Evolutionary conservation across 208 protist genomes (phyloP).

Genomic region (Acanthamoeba lenticulata): DNA sequence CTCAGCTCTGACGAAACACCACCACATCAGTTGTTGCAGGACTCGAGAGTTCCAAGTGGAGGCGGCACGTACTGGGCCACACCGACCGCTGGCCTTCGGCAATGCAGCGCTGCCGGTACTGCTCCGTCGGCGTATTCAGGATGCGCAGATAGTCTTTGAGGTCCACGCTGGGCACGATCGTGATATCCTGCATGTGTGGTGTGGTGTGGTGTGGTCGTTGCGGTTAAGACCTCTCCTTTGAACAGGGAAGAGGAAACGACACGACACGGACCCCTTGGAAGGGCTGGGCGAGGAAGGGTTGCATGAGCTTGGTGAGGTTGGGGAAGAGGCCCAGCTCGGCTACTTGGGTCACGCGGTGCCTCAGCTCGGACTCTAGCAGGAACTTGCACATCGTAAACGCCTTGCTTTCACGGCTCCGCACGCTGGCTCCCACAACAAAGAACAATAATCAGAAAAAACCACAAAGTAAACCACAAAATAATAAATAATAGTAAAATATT

Average conservation of each 20-base stretch:
- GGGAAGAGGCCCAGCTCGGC: constrained; percentile 65
- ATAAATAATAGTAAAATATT: not conserved
- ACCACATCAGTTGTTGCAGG: too few species aligned
- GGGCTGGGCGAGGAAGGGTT: constrained; percentile 77
- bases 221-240: too few species aligned
- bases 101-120: constrained; percentile 40
- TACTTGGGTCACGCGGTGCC: constrained; percentile 41
- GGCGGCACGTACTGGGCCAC: constrained; percentile 39
- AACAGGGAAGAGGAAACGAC: too few species aligned
- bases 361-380: not conserved
- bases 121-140: constrained; percentile 51
- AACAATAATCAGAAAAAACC: not conserved
- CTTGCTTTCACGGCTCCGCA: not conserved
- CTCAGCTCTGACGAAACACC: not conserved
- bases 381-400: not conserved
- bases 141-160: constrained; percentile 67
- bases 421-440: not conserved
- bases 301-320: constrained; percentile 32
- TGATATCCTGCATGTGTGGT: constrained; percentile 53
- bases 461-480: not conserved
- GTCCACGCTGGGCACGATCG: constrained; percentile 49
- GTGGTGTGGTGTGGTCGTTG: too few species aligned
- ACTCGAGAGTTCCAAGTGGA: too few species aligned
- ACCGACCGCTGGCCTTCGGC: constrained; percentile 49
- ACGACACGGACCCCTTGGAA: constrained; percentile 74